phyloP scores from a whole-genome alignment of 208 protist species.

The Eutreptiella sp. region DNA sequence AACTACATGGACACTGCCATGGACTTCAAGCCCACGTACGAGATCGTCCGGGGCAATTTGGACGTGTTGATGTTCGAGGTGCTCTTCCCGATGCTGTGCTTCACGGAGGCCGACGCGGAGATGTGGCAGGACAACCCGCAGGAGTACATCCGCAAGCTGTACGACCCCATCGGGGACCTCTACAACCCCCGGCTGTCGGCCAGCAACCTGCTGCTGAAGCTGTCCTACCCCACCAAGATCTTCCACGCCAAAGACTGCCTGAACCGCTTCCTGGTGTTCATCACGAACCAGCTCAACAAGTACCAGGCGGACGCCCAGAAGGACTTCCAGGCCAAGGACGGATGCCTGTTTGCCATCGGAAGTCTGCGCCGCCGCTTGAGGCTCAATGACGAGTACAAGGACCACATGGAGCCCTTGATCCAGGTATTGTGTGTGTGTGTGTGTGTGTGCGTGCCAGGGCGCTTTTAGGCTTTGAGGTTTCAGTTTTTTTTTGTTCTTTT shows the following conservation, averaged over 20 bases:
- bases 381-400: too few species aligned
- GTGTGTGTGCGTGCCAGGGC: too few species aligned
- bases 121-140: constrained; percentile 75
- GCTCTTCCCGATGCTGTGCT: constrained; percentile 76
- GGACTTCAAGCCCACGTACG: constrained; percentile 11
- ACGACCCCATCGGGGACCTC: constrained; percentile 59
- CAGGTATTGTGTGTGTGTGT: too few species aligned
- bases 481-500: too few species aligned
- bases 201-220: constrained; percentile 55
- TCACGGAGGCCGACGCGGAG: constrained; percentile 66
- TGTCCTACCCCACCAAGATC: constrained; percentile 49
- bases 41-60: constrained; percentile 25
- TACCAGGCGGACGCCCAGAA: constrained; percentile 29
- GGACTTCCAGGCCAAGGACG: constrained; percentile 39
- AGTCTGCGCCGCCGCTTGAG: constrained; percentile 9
- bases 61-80: constrained; percentile 61
- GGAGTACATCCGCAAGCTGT: constrained; percentile 79
- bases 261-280: constrained; percentile 55
- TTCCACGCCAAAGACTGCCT: constrained; percentile 59
- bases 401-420: too few species aligned
- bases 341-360: constrained; percentile 21
- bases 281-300: constrained; percentile 56
- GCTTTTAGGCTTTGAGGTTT: too few species aligned
- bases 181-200: constrained; percentile 67
- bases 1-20: constrained; percentile 1